Base-by-base conservation (phyloP, 202 grass and related monocot genomes). In the Schoenoplectus tabernaemontani region DNA sequence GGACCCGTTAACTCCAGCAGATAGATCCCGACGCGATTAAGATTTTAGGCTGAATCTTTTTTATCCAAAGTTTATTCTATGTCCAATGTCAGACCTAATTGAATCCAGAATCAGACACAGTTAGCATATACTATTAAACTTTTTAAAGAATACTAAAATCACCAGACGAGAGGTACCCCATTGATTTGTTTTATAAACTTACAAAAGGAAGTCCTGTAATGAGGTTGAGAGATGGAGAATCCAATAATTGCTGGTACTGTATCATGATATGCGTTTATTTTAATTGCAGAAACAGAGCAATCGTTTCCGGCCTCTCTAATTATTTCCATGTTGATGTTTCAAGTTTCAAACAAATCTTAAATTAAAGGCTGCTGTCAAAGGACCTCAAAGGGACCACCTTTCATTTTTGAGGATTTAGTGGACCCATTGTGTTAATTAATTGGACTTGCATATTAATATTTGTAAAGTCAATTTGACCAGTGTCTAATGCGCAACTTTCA, bases 381-480 rank as follows among this genome's bases (percentile, higher is more conserved):
- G 57, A 78, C 46, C 23, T 39, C 41, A 63, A 50, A 28, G 15
- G 28, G 24, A 64, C 26, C 69, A 32, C 46, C 43, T 53, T 74
- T 74, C 58, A 43, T 79, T 78, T 79, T 64, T 46, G 5, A 47
- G 57, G 77, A 64, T 79, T 64, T 50, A 79, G 77, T 59, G 77
- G 58, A 46, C 58, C 77, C 77, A 46, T 48, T 44, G 61, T n/a
- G n/a, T n/a, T n/a, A n/a, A n/a, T n/a, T n/a, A n/a, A n/a, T 69
- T 44, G 8, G 17, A 44, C 65, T 24, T 43, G 38, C 19, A 37
- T 63, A 34, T 63, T 62, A 28, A 69, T 69, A 13, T 43, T 41
- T 1, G 30, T 69, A 42, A 69, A 44, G 65, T 9, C 19, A 44
- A 24, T 44, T 42, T 44, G 41, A 69, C 65, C 19, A 37, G 39